These are phyloP conservation scores for Ophiostoma montium DNA, from an alignment of 2,329 filamentous ascomycete genomes.

Conservation along the genomic window DNA sequence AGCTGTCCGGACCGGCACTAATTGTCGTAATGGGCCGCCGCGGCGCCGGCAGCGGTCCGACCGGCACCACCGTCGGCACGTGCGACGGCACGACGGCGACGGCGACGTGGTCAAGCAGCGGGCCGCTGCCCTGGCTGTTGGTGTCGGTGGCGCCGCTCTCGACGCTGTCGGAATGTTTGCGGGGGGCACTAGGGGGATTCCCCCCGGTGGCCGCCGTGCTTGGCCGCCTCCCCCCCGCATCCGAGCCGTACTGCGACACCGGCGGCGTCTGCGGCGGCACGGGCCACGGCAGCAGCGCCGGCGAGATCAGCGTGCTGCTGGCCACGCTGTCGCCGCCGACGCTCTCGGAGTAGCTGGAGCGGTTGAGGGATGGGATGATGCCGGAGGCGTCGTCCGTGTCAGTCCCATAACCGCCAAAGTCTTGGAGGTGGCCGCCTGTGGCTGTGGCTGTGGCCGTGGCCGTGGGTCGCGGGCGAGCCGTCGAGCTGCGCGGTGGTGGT, in stretches of 20 bases:
- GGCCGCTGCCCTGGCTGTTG: slow-evolving; percentile 2
- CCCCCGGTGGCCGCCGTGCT: too few species aligned
- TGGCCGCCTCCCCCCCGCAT: too few species aligned
- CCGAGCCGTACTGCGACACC: slow-evolving; percentile 2
- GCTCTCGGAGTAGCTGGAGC: slow-evolving; percentile 5
- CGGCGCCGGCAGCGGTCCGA: neutral
- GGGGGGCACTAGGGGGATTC: neutral
- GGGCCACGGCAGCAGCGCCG: slow-evolving; percentile 9
- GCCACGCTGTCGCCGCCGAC: slow-evolving; percentile 10
- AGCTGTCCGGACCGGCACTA: too few species aligned
- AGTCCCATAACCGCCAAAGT: neutral
- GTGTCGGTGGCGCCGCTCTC: slow-evolving; percentile 1
- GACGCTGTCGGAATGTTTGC: neutral
- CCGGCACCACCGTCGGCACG: neutral
- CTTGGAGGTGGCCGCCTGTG: neutral
- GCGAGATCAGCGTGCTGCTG: slow-evolving; percentile 13
- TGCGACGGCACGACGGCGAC: neutral
- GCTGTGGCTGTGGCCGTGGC: too few species aligned
- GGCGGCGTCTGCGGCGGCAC: slow-evolving; percentile 13
- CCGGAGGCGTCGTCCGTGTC: neutral
- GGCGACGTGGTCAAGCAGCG: slow-evolving; percentile 1
- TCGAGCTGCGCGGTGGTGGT: neutral
- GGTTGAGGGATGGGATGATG: too few species aligned
- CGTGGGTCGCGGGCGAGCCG: neutral
- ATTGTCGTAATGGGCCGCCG: neutral